Base-by-base conservation (phyloP, 768 basidiomycete species). In the Glaciozyma antarctica region DNA sequence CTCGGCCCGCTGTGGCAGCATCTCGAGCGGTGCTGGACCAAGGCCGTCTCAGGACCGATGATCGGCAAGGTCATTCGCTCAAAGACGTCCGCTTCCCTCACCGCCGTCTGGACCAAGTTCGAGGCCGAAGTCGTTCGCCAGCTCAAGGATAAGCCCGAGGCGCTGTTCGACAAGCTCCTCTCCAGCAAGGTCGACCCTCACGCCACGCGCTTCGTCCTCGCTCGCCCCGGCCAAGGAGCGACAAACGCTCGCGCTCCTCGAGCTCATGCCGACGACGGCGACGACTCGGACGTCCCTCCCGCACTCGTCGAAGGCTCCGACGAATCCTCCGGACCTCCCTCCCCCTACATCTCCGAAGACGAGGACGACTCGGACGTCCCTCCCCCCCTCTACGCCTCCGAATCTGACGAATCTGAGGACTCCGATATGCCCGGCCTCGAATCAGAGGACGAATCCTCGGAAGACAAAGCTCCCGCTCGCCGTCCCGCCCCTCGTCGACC, bases 1-100 rank as follows among this genome's bases (percentile, higher is more conserved):
- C 58, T 65, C 34, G 44, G 60, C 3, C 58, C 64, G 3, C 64
- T 65, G n/a, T 65, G 64, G 64, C 28, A 54, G 8, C n/a, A 53
- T 3, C 64, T 65, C 64, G 64, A 65, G 44, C 64, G 57, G 7
- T 54, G 58, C 51, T 60, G 58, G 58, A 21, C 47, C 19, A 60
- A 56, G 12, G 52, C 61, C 22, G 32, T 60, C 28, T 54, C 43
- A 13, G 32, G 30, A 19, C 19, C 4, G 5, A 55, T 65, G 53
- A 38, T 59, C 43, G 48, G 58, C 43, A 30, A 41, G 22, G 59
- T 65, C 24, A 21, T 65, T 45, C 16, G 22, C 1, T 13, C 12
- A 13, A 44, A n/a, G 16, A 49, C 43, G 7, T 28, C 54, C 24
- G 26, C 43, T 6, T 30, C 48, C 0, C 59, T 65, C 43, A 32